Base-by-base conservation (phyloP, 2,329 filamentous ascomycete species). In the Venturia nashicola region DNA sequence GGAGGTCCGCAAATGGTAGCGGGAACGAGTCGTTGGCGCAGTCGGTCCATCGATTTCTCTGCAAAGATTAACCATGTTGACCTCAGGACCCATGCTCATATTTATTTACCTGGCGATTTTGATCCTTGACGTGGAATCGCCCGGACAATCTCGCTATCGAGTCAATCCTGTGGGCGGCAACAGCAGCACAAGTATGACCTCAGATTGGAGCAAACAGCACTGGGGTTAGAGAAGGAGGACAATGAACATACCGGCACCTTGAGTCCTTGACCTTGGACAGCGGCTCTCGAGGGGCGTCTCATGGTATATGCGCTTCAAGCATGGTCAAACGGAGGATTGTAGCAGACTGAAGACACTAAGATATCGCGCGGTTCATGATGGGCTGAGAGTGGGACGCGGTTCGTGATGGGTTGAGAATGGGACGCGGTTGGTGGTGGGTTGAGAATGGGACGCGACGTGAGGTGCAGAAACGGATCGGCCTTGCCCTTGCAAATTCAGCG, bases 351-450 rank as follows among this genome's bases (percentile, higher is more conserved):
- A 43, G 59, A 20, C n/a, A n/a, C n/a, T n/a, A n/a, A n/a, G n/a
- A n/a, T n/a, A n/a, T n/a, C n/a, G 16, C 60, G 44, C 60, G 60
- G 34, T 27, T 62, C 43, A 43, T 46, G 43, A 40, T 60, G 60
- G 4, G 0, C 8, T 61, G 7, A 39, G 11, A 11, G 6, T 3
- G 36, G 42, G 16, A 23, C 60, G 44, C 60, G 60, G 34, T 27
- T 62, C 43, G 60, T 46, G 43, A 40, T 60, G 60, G 4, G 0
- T n/a, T 61, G 7, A 39, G 11, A 11, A 39, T 3, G 36, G 42
- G 16, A 39, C 60, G 44, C 42, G 27, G 27, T 27, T 4, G 27
- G 27, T 27, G 27, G 23, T 60, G 60, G 18, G 3, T n/a, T 61
- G n/a, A 20, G 5, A 14, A 23, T 2, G 2, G 18, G 16, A 39